phyloP scores from a whole-genome alignment of 768 basidiomycete species.

The Boletus subparvulus region DNA sequence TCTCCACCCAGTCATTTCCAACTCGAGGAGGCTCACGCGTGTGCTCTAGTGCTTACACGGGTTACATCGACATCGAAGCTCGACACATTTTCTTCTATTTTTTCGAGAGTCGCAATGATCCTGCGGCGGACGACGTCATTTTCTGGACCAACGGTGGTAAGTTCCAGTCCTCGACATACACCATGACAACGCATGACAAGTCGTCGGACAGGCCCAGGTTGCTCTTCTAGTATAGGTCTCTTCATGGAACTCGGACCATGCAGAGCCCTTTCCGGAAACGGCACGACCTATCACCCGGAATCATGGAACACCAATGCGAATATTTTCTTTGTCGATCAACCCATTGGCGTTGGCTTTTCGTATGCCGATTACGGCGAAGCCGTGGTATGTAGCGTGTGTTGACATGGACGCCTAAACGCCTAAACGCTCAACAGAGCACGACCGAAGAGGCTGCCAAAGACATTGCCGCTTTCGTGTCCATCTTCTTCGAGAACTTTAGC shows the following conservation, averaged over 20 bases:
- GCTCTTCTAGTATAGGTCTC: conserved; percentile 60
- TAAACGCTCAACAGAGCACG: conserved; percentile 41
- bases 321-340: conserved; percentile 48
- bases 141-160: conserved; percentile 59
- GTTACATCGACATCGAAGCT: conserved; percentile 66
- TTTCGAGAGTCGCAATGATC: conserved; percentile 65
- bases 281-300: conserved; percentile 53
- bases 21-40: background rate
- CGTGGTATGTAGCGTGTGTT: conserved; percentile 32
- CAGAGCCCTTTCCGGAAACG: conserved; percentile 50
- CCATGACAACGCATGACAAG: background rate
- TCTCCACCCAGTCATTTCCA: background rate
- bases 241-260: conserved; percentile 81
- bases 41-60: conserved; percentile 51
- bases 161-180: conserved; percentile 24
- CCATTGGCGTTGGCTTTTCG: conserved; percentile 46
- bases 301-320: conserved; percentile 68
- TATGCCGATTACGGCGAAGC: conserved; percentile 44
- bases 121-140: conserved; percentile 57
- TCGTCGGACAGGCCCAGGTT: conserved; percentile 42
- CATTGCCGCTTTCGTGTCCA: conserved; percentile 65
- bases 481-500: conserved; percentile 74
- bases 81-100: conserved; percentile 74
- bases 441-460: conserved; percentile 69
- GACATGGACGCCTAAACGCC: background rate